Evolutionary conservation across 139 green algal genomes (phyloP), one percentile per base, ranked within the genome.

Genomic region (Desmodesmus armatus): DNA sequence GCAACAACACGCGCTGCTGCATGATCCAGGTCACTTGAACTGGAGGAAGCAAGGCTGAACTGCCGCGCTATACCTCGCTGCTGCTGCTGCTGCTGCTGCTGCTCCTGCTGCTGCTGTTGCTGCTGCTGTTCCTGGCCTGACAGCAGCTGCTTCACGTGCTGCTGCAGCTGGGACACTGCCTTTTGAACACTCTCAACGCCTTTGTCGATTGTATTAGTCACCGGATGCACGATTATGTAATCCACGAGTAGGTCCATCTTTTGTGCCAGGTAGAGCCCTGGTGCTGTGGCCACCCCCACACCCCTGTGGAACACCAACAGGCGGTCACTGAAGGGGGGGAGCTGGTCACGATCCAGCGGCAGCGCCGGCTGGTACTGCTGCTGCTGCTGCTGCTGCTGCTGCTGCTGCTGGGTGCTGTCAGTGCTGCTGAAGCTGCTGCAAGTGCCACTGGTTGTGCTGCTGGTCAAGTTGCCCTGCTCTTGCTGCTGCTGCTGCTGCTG

Each of bases 261-360:
- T 27, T 82, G 51, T 19, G 37, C 53, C 2, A 82, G 75, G 53
- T 55, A 82, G 35, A 82, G 37, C 25, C 75, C 75, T 35, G 51
- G 35, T 31, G 75, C 19, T 23, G 53, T 82, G 31, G 75, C 44
- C 35, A 82, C 53, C 0, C 75, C 75, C 25, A 82, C 75, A 31
- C 75, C 75, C 23, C 76, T 35, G 76, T 82, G 76, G 55, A 82
- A 82, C 21, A 82, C 55, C 37, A 82, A 19, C 53, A 82, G 23
- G 53, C 76, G 76, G 33, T 82, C 55, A 39, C 15, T 33, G 40
- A 79, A 62, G 19, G 23, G 5, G 23, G 43, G 71, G 13, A 77
- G 39, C 7, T 11, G 7, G 21, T 35, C 37, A 55, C 25, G 3
- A 13, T 11, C 21, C 39, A 53, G 29, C 40, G 43, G 23, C 35